A percentile compares a stretch with the other conserved stretches of the same genome.
These are phyloP conservation scores for Physcomitrellopsis africana DNA, from an alignment of 225 moss, liverwort and hornwort species.

Conservation along the genomic window DNA sequence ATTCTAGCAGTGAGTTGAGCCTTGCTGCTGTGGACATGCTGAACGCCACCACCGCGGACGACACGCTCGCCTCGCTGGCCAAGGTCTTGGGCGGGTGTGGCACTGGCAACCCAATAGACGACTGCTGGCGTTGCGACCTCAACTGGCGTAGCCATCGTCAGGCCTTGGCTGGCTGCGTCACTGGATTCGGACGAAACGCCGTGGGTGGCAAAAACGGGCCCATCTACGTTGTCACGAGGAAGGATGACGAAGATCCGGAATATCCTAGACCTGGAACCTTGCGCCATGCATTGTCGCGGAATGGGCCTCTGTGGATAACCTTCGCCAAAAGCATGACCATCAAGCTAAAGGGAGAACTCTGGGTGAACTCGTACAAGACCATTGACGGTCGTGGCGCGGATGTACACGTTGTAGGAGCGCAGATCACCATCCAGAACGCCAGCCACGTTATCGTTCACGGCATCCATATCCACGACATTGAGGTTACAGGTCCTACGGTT, in stretches of 20 bases:
- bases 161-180: slow-evolving; percentile 37
- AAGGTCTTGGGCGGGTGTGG: slow-evolving; percentile 35
- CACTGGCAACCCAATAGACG: slow-evolving; percentile 54
- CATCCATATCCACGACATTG: slow-evolving; percentile 35
- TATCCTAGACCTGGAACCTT: slow-evolving; percentile 44
- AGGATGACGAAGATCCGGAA: slow-evolving; percentile 31
- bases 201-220: slow-evolving; percentile 38
- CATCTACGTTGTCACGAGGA: slow-evolving; percentile 46
- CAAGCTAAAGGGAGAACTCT: slow-evolving; percentile 32
- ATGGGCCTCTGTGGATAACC: slow-evolving; percentile 48
- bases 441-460: slow-evolving; percentile 55
- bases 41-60: slow-evolving; percentile 14
- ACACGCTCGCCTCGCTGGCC: slow-evolving; percentile 20
- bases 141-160: slow-evolving; percentile 47
- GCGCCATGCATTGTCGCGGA: slow-evolving; percentile 45
- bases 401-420: slow-evolving; percentile 41
- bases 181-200: slow-evolving; percentile 43
- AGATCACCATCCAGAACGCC: slow-evolving; percentile 37
- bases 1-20: slow-evolving; percentile 23
- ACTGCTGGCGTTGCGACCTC: slow-evolving; percentile 53
- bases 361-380: slow-evolving; percentile 48
- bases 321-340: slow-evolving; percentile 44
- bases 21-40: neutral
- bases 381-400: slow-evolving; percentile 48
- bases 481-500: slow-evolving; percentile 25